Percentiles rank a stretch among this genome's conserved stretches.
Evolutionary conservation across 2,329 filamentous ascomycete species (phyloP).

Genomic region (Parastagonospora avenae): DNA sequence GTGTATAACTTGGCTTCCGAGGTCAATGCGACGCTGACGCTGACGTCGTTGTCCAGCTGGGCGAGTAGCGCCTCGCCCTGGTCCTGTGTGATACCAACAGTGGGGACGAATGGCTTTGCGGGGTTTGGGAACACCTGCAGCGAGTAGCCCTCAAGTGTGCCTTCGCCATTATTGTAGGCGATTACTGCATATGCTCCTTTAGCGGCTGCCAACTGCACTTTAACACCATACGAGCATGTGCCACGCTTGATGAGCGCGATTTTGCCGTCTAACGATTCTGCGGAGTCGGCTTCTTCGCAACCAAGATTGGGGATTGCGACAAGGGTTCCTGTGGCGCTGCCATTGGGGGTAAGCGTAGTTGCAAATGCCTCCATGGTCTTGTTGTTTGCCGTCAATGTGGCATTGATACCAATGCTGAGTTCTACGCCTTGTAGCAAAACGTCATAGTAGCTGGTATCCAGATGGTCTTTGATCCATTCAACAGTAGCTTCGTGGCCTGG

Average conservation of each 20-base stretch:
- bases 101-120: conserved; percentile 64
- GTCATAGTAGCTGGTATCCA: conserved; percentile 46
- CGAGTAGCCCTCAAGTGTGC: conserved; percentile 53
- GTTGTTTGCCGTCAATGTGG: conserved; percentile 37
- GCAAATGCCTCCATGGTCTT: conserved; percentile 32
- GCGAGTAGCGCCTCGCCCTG: conserved; percentile 63
- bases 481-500: conserved; percentile 49
- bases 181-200: conserved; percentile 69
- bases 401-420: conserved; percentile 28
- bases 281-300: conserved; percentile 62
- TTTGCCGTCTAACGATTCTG: conserved; percentile 61
- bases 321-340: conserved; percentile 35
- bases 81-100: conserved; percentile 67
- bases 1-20: conserved; percentile 32
- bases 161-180: conserved; percentile 72
- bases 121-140: conserved; percentile 60
- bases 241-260: conserved; percentile 76
- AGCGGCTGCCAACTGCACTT: conserved; percentile 65
- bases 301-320: conserved; percentile 42
- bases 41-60: conserved; percentile 54
- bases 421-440: conserved; percentile 38
- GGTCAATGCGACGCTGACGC: conserved; percentile 32
- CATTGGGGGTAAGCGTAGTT: conserved; percentile 37
- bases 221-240: conserved; percentile 71
- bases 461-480: conserved; percentile 41